Evolutionary conservation across 2,329 filamentous ascomycete species (phyloP).

Genomic region (Laburnicola sp.): DNA sequence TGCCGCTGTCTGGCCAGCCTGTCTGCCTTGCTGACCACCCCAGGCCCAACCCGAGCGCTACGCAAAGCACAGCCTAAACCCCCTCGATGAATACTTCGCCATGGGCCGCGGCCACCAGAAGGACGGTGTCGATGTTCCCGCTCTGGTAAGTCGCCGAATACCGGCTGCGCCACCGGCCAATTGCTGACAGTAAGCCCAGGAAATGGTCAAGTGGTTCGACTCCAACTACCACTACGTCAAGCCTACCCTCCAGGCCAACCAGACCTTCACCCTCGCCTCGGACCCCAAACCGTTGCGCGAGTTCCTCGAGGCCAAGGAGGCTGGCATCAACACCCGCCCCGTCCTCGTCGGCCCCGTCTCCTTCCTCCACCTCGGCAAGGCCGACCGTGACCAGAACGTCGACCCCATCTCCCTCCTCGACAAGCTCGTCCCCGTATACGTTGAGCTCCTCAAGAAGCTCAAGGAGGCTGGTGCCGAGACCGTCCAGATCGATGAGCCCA

Average conservation of each 20-base stretch:
- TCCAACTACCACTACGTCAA: slow-evolving; percentile 99
- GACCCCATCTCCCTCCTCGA: slow-evolving; percentile 92
- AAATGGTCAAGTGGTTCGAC: slow-evolving; percentile 99
- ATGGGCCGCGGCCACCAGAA: slow-evolving; percentile 99
- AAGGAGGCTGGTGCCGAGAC: slow-evolving; percentile 95
- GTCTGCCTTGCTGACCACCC: slow-evolving; percentile 18
- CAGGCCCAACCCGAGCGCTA: slow-evolving; percentile 92
- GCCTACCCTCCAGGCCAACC: slow-evolving; percentile 95
- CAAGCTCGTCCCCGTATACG: slow-evolving; percentile 92
- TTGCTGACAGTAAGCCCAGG: slow-evolving; percentile 51
- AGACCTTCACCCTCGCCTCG: slow-evolving; percentile 85
- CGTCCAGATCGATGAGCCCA: slow-evolving; percentile 97
- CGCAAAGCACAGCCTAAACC: slow-evolving; percentile 82
- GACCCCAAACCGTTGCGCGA: slow-evolving; percentile 93
- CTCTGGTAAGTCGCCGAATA: slow-evolving; percentile 58
- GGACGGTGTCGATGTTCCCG: slow-evolving; percentile 87
- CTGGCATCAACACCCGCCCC: slow-evolving; percentile 87
- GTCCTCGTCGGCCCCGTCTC: slow-evolving; percentile 95
- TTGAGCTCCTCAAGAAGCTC: slow-evolving; percentile 87
- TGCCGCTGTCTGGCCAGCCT: slow-evolving; percentile 1
- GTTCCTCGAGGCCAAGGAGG: slow-evolving; percentile 97
- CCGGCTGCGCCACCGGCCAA: not conserved
- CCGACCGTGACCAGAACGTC: slow-evolving; percentile 90
- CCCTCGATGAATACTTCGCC: slow-evolving; percentile 97
- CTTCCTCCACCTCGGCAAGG: slow-evolving; percentile 97